A percentile compares a stretch with the other conserved stretches of the same genome.
These are phyloP conservation scores for Naganishia vishniacii DNA, from an alignment of 768 basidiomycete species.

Conservation along the genomic window DNA sequence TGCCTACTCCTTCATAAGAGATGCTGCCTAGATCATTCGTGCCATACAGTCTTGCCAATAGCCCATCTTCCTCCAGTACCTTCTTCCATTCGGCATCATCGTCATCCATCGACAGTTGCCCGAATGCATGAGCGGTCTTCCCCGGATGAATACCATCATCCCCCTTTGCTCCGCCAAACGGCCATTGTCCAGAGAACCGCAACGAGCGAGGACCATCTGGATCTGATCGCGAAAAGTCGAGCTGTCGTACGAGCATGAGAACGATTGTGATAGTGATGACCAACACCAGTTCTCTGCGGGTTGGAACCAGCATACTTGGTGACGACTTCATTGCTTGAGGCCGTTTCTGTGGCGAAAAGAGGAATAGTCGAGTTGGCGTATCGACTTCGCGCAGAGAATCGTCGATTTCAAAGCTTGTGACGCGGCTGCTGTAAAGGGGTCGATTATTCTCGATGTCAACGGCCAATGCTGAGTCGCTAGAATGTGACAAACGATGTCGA, in stretches of 20 bases:
- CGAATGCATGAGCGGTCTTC: constrained; percentile 1
- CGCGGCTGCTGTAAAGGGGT: neutral
- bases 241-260: constrained; percentile 69
- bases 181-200: constrained; percentile 19
- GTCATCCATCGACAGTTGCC: constrained; percentile 12
- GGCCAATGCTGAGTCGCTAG: neutral
- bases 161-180: constrained; percentile 19
- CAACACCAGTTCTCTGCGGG: constrained; percentile 67
- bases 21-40: constrained; percentile 32
- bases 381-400: neutral
- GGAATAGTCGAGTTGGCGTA: neutral
- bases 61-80: constrained; percentile 10
- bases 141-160: constrained; percentile 21
- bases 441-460: neutral
- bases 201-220: constrained; percentile 32
- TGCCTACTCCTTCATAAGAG: constrained; percentile 22
- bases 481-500: neutral
- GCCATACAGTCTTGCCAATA: constrained; percentile 28
- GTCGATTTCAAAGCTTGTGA: neutral
- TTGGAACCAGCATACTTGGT: constrained; percentile 51
- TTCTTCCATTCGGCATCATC: constrained; percentile 9
- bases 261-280: constrained; percentile 61
- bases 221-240: constrained; percentile 56
- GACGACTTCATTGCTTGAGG: neutral
- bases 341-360: constrained; percentile 3